Conservation (phyloP, 306 rosid species). For the Cucumis sativus region DNA sequence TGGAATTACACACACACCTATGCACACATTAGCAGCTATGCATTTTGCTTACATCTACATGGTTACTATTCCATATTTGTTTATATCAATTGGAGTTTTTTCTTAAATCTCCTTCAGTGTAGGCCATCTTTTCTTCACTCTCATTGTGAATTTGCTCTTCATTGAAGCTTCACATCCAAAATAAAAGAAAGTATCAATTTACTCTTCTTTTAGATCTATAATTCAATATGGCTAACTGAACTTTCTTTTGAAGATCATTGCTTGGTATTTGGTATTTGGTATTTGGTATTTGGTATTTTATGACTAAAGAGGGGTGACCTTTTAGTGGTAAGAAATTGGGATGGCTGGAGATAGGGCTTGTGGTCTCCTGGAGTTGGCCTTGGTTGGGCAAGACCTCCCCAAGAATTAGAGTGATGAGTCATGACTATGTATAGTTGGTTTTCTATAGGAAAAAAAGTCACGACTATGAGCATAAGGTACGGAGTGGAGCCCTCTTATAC, state of each 20-base stretch:
- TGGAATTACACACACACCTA: background rate
- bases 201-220: background rate
- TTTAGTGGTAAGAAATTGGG: background rate
- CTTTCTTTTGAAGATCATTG: background rate
- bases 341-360: background rate
- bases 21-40: background rate
- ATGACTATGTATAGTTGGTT: background rate
- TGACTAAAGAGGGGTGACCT: background rate
- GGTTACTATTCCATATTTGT: background rate
- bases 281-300: background rate
- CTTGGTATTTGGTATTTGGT: background rate
- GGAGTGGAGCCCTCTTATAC: background rate
- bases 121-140: background rate
- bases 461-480: background rate
- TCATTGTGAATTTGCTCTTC: background rate
- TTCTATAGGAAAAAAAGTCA: too few species aligned
- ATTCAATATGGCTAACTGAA: background rate
- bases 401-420: background rate
- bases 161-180: background rate
- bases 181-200: background rate
- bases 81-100: background rate
- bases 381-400: background rate
- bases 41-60: background rate
- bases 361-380: background rate
- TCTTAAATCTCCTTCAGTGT: background rate